Base-by-base conservation (phyloP, 2,329 filamentous ascomycete species). In the Paracorniculantispora psalliotae region DNA sequence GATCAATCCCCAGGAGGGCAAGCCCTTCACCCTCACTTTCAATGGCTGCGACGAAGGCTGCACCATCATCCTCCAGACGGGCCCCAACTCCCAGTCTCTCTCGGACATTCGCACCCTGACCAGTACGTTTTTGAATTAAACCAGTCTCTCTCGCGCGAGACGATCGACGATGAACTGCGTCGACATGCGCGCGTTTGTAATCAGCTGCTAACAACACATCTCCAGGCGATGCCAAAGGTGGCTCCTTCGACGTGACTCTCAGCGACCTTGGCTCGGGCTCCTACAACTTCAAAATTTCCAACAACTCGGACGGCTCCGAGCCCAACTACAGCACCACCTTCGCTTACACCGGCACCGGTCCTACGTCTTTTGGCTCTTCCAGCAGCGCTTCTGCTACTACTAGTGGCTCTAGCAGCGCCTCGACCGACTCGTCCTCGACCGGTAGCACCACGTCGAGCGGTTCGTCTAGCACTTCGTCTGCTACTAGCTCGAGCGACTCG, bases 251-350 rank as follows among this genome's bases (percentile, higher is more conserved):
- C 21, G 66, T 70, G 54, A 72, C 65, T 13, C 68, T 69, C 28
- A 28, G 52, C 17, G 59, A 62, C 54, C 48, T 72, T 5, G 67
- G 67, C 54, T 62, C 68, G 23, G 73, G 67, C 62, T 62, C 59
- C 47, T 75, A 75, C 67, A 67, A 64, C 66, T 72, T 74, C 66
- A 67, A 69, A 64, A 73, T 74, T 63, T 61, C 52, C 43, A 62
- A 69, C 64, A 69, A 69, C 62, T 54, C 61, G 15, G 51, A 62
- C 53, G 63, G 62, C 43, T 51, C 53, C 28, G 60, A 67, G 13
- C 12, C 39, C 63, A 75, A 75, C 70, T 75, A 70, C 66, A 69
- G 67, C 64, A 8, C 21, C 2, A 67, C 70, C 64, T 75, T 73
- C 62, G 1, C 33, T 10, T 71, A 68, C 65, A 15, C 65, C 43